A percentile compares a stretch with the other conserved stretches of the same genome.
Conservation (phyloP, 2,329 filamentous ascomycete genomes). For the Emericellopsis cladophorae region DNA sequence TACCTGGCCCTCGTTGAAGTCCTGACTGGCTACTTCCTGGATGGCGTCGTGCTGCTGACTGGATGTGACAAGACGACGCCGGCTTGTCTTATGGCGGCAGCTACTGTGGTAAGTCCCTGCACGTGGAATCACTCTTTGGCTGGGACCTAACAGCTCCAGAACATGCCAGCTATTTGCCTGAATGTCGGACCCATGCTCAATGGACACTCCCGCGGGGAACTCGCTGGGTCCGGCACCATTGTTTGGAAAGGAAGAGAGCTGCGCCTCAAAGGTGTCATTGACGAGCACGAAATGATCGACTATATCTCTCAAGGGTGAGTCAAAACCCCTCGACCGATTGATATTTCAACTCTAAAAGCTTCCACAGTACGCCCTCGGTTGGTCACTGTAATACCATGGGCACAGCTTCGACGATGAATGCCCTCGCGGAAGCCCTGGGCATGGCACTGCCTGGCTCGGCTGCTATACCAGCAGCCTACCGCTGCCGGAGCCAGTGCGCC, state of each 20-base stretch:
- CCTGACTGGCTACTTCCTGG: conserved; percentile 32
- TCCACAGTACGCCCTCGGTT: conserved; percentile 24
- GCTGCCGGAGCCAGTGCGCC: conserved; percentile 31
- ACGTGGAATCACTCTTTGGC: too few relatives aligned
- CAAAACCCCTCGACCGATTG: background rate
- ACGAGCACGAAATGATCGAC: conserved; percentile 28
- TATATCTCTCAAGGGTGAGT: conserved; percentile 17
- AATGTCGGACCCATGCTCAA: conserved; percentile 41
- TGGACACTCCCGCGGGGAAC: conserved; percentile 25
- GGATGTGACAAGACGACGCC: conserved; percentile 41
- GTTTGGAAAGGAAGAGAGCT: conserved; percentile 35
- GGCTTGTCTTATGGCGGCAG: conserved; percentile 36
- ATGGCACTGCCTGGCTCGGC: conserved; percentile 38
- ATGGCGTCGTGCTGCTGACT: conserved; percentile 35
- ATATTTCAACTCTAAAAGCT: background rate
- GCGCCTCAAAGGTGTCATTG: conserved; percentile 31
- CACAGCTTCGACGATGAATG: conserved; percentile 39
- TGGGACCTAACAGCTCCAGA: conserved; percentile 7
- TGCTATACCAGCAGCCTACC: conserved; percentile 36
- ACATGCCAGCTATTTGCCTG: conserved; percentile 35
- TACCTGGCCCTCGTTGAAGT: conserved; percentile 34
- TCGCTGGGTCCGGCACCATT: conserved; percentile 30
- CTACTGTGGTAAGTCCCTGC: conserved; percentile 20
- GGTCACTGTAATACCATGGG: conserved; percentile 42
- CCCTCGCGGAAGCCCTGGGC: conserved; percentile 35